These are phyloP conservation scores for Breviolum minutum DNA, from an alignment of 73 alveolate genomes.

Conservation along the genomic window DNA sequence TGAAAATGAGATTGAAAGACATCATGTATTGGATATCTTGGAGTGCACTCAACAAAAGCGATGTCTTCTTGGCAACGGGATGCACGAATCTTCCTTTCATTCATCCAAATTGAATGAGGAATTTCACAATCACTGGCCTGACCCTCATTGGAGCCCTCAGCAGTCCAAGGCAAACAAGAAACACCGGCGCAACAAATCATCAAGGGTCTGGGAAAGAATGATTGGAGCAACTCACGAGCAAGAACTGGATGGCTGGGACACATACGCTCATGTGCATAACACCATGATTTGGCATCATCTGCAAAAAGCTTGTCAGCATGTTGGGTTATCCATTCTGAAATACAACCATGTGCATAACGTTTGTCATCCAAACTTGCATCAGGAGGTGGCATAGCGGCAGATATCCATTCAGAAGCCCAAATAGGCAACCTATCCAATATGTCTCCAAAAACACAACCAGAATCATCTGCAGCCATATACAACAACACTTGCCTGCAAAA, in stretches of 20 bases:
- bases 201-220: not conserved
- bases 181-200: conserved; percentile 21
- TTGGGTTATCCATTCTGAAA: not conserved
- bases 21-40: not conserved
- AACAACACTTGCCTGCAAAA: not conserved
- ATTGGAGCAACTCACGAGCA: not conserved
- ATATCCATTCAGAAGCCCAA: not conserved
- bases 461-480: not conserved
- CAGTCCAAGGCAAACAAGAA: conserved; percentile 45
- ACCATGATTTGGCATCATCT: conserved; percentile 1
- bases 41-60: conserved; percentile 50
- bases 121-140: conserved; percentile 1
- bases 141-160: conserved; percentile 21
- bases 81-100: conserved; percentile 3
- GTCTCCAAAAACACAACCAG: conserved; percentile 10
- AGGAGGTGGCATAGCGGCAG: not conserved
- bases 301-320: not conserved
- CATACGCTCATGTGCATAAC: not conserved
- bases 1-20: not conserved
- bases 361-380: not conserved
- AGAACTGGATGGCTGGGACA: conserved; percentile 35
- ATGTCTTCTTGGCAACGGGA: not conserved
- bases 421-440: not conserved
- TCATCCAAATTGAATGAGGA: conserved; percentile 21
- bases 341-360: not conserved